phyloP scores from a whole-genome alignment of 495 filamentous ascomycete genomes.

The Pyrenula aspistea region DNA sequence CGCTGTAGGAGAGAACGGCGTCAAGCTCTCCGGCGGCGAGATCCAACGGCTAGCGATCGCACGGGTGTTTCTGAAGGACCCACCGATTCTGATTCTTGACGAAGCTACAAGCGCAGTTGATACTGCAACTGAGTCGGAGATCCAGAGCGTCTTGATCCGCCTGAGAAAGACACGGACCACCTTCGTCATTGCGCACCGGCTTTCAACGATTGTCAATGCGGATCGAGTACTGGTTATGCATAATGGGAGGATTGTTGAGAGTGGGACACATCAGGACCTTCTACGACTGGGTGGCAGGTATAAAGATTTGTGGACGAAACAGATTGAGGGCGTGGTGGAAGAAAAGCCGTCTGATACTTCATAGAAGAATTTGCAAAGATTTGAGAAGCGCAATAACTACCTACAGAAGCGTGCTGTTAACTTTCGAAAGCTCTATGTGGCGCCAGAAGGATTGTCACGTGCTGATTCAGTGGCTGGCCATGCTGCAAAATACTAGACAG shows the following conservation, averaged over 20 bases:
- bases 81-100: constrained; percentile 41
- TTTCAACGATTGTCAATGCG: constrained; percentile 25
- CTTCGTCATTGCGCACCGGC: constrained; percentile 27
- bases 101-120: constrained; percentile 49
- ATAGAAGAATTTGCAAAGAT: too few relatives aligned
- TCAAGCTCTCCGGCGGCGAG: constrained; percentile 66
- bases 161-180: constrained; percentile 24
- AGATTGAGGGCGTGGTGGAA: constrained; percentile 15
- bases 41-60: constrained; percentile 69
- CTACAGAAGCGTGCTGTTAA: too few relatives aligned
- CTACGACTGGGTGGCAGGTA: constrained; percentile 39
- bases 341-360: too few relatives aligned
- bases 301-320: constrained; percentile 49
- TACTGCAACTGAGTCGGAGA: constrained; percentile 38
- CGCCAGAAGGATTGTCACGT: too few relatives aligned
- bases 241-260: constrained; percentile 18
- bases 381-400: too few relatives aligned
- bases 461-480: too few relatives aligned
- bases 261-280: constrained; percentile 7
- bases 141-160: constrained; percentile 32
- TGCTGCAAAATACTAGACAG: too few relatives aligned
- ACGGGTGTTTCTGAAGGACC: constrained; percentile 36
- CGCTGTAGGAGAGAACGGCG: constrained; percentile 47
- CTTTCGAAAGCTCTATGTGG: too few relatives aligned
- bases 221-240: constrained; percentile 26